A percentile compares a stretch with the other conserved stretches of the same genome.
Evolutionary conservation across 805 yeast genomes (phyloP).

Genomic region (Candida oleophila): DNA sequence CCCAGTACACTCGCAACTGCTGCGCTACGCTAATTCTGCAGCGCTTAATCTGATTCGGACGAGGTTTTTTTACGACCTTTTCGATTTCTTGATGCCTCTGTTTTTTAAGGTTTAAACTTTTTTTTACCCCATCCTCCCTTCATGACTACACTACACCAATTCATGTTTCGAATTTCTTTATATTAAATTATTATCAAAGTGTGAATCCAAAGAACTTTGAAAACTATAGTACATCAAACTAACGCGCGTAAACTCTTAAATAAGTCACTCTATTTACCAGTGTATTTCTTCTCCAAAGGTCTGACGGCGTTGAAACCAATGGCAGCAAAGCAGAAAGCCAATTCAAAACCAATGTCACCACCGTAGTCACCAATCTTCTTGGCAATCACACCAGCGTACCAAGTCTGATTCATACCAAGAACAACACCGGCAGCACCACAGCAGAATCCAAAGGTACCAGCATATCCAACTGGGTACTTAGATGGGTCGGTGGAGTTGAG

Average conservation of each 20-base stretch:
- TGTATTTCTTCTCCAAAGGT: slow-evolving; percentile 64
- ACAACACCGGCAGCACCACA: slow-evolving; percentile 86
- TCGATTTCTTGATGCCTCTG: too few relatives aligned
- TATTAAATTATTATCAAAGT: slow-evolving; percentile 7
- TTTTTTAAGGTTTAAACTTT: too few relatives aligned
- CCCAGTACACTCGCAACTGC: too few relatives aligned
- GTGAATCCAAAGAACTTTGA: neutral
- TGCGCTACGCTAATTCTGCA: too few relatives aligned
- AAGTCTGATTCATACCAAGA: slow-evolving; percentile 82
- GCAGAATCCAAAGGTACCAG: slow-evolving; percentile 76
- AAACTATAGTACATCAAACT: neutral
- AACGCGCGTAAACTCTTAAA: neutral
- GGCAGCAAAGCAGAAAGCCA: slow-evolving; percentile 66
- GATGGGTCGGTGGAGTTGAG: slow-evolving; percentile 57
- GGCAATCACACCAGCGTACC: slow-evolving; percentile 77
- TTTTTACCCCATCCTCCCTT: too few relatives aligned
- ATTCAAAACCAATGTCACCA: slow-evolving; percentile 86
- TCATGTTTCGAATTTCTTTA: too few relatives aligned
- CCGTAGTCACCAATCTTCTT: slow-evolving; percentile 60
- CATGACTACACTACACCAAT: too few relatives aligned
- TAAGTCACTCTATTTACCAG: slow-evolving; percentile 1
- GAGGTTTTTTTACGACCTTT: too few relatives aligned
- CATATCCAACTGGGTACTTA: slow-evolving; percentile 70
- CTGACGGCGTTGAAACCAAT: slow-evolving; percentile 57
- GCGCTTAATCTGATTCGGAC: too few relatives aligned